A percentile compares a stretch with the other conserved stretches of the same genome.
These are phyloP conservation scores for Diaporthe citrichinensis DNA, from an alignment of 2,329 filamentous ascomycete species.

Conservation along the genomic window DNA sequence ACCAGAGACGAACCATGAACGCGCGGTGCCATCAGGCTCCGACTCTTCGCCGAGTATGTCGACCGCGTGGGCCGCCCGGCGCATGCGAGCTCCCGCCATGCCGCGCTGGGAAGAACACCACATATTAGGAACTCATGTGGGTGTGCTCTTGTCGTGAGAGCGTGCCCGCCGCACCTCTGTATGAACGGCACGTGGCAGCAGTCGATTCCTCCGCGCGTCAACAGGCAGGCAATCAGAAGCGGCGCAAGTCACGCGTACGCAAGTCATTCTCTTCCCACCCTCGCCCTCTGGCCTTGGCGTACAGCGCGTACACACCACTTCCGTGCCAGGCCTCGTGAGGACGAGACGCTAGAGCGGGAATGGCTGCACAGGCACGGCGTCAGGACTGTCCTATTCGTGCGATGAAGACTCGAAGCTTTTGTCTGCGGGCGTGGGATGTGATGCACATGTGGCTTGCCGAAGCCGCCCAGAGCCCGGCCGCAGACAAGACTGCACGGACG, in stretches of 20 bases:
- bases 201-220: background rate
- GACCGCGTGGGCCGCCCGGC: background rate
- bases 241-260: slow-evolving; percentile 6
- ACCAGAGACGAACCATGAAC: background rate
- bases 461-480: slow-evolving; percentile 19
- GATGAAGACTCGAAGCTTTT: slow-evolving; percentile 23
- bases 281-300: background rate
- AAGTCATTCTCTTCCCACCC: background rate
- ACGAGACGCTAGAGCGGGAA: slow-evolving; percentile 13
- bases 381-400: slow-evolving; percentile 17
- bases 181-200: background rate
- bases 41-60: background rate
- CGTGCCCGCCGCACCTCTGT: background rate
- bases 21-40: background rate
- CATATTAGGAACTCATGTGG: too few relatives aligned
- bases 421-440: background rate
- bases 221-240: slow-evolving; percentile 12
- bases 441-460: slow-evolving; percentile 22
- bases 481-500: background rate
- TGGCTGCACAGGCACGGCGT: slow-evolving; percentile 5
- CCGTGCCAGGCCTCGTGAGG: background rate
- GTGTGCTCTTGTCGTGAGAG: too few relatives aligned
- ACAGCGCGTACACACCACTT: background rate
- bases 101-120: background rate
- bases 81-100: background rate